A percentile compares a stretch with the other conserved stretches of the same genome.
Evolutionary conservation across 352 stramenopile species (phyloP).

Genomic region (Phytophthora pluvialis): DNA sequence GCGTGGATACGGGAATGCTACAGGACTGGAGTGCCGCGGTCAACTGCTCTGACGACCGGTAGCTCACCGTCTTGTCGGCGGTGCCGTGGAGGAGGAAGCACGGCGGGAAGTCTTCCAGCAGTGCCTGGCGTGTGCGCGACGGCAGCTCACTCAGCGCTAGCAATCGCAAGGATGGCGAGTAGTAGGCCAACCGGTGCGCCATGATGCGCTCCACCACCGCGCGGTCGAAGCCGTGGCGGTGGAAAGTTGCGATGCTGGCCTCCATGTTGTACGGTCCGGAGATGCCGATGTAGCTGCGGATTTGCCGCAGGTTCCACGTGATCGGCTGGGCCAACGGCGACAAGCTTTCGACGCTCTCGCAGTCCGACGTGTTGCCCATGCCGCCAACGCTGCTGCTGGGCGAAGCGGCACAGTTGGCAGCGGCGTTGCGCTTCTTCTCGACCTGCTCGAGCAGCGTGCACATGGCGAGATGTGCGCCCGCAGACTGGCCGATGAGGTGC

Average conservation of each 20-base stretch:
- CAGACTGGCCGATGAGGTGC: conserved; percentile 89
- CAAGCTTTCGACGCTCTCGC: conserved; percentile 40
- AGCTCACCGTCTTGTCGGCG: conserved; percentile 65
- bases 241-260: conserved; percentile 77
- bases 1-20: conserved; percentile 51
- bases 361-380: conserved; percentile 44
- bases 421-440: conserved; percentile 47
- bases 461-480: conserved; percentile 88
- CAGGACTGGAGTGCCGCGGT: conserved; percentile 52
- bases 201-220: conserved; percentile 86
- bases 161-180: conserved; percentile 57
- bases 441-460: conserved; percentile 80
- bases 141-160: conserved; percentile 52
- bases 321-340: conserved; percentile 42
- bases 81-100: conserved; percentile 75
- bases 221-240: conserved; percentile 83
- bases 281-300: conserved; percentile 87
- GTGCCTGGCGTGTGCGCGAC: conserved; percentile 17
- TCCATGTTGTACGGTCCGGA: conserved; percentile 91
- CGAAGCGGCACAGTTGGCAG: conserved; percentile 12
- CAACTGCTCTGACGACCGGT: conserved; percentile 63
- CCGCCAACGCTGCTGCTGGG: conserved; percentile 27
- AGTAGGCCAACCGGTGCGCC: conserved; percentile 64
- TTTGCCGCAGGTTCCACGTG: conserved; percentile 65
- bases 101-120: conserved; percentile 55